Evolutionary conservation across 805 yeast species (phyloP), one percentile per base, ranked within the genome.

Genomic region (Allodekkera sacchari): DNA sequence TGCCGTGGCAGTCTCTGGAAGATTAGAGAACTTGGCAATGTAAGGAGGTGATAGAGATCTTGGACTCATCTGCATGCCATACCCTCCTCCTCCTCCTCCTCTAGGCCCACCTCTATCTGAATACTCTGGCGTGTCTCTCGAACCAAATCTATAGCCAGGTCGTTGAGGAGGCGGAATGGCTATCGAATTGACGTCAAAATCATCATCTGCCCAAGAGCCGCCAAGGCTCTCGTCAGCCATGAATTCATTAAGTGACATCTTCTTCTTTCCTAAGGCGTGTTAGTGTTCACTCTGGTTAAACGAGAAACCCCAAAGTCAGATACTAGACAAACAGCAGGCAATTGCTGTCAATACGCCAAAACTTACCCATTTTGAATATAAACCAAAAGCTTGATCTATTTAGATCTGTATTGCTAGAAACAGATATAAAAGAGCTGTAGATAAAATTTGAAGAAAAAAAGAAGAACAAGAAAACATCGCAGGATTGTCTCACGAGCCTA

Each of bases 161-260:
- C 42, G 47, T 15, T 39, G 39, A 19, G 43, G 32, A 5, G 42
- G 36, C 5, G 71, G 67, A 8, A 71, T 69, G 25, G 72, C 71
- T 43, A 76, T 73, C 22, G 79, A 68, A 25, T 68, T 66, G 54
- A 76, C 59, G 47, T 77, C 84, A 35, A 77, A 72, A 45, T 76
- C 82, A 48, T 72, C 83, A 43, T 77, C 83, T 12, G 82, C 83
- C 84, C 84, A 77, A 18, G 38, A 33, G 6, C 69, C 68, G 11
- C 74, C 75, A 24, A 64, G 45, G 25, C 60, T 47, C 28, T 63
- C 60, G 38, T 64, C 69, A 18, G 61, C 64, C 32, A 61, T 52
- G 45, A 66, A 66, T 39, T 65, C 71, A 36, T 60, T 61, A 18
- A 66, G 47, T 19, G 68, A 59, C 70, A 66, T 66, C 42, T 63